These are phyloP conservation scores for Dioszegia aurantiaca DNA, from an alignment of 768 basidiomycete species.

Conservation along the genomic window DNA sequence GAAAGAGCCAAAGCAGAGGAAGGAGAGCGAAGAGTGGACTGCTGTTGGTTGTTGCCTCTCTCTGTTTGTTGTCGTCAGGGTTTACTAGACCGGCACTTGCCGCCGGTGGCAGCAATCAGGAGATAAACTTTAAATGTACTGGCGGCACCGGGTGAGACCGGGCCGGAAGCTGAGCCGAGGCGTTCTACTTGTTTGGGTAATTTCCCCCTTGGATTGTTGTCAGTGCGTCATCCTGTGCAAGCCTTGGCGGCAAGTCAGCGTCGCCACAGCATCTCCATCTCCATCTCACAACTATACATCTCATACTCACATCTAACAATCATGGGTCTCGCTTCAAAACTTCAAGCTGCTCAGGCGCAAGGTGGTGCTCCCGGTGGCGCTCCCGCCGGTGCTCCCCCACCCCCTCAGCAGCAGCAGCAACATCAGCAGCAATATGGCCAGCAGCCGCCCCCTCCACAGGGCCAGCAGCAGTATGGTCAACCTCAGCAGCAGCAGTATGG, in stretches of 20 bases:
- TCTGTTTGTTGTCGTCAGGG: not conserved
- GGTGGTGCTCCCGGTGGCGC: constrained; percentile 13
- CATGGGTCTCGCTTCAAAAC: constrained; percentile 50
- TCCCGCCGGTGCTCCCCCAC: constrained; percentile 22
- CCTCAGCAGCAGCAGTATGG: constrained; percentile 12
- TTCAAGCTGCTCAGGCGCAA: constrained; percentile 35
- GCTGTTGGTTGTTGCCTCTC: not conserved
- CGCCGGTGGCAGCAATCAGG: too few relatives aligned
- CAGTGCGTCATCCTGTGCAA: too few relatives aligned
- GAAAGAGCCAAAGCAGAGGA: not conserved
- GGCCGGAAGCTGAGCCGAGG: too few relatives aligned
- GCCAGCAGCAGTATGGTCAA: not conserved
- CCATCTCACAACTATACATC: too few relatives aligned
- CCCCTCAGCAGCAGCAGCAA: constrained; percentile 16
- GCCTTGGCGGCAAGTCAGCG: too few relatives aligned
- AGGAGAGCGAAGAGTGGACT: not conserved
- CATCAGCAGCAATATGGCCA: constrained; percentile 20
- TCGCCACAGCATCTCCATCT: too few relatives aligned
- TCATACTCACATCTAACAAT: constrained; percentile 9
- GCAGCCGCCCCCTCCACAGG: constrained; percentile 16
- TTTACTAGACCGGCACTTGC: too few relatives aligned
- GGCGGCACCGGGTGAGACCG: too few relatives aligned
- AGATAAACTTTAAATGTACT: too few relatives aligned
- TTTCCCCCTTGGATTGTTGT: too few relatives aligned
- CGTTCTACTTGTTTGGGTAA: too few relatives aligned